Base-by-base conservation (phyloP, 139 green algal genomes). In the Picochlorum sp. region DNA sequence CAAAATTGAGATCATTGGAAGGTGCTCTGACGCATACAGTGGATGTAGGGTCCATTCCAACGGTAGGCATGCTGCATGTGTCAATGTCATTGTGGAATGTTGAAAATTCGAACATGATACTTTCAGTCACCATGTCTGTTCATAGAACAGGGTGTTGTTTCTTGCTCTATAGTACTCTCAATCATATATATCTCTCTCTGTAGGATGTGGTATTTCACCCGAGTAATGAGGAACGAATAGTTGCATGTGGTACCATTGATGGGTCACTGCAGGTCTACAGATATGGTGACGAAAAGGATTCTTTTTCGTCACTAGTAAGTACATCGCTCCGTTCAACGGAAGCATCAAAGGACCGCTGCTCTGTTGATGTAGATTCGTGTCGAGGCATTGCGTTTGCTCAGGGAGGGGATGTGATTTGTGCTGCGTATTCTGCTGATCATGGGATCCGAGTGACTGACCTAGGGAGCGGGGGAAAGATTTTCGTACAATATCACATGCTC, bases 181-280 rank as follows among this genome's bases (percentile, higher is more conserved):
- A 26, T 54, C 2, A 41, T 41, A 1, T 21, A 4, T 54, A 0
- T 9, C 0, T 54, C 10, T 9, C 11, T n/a, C n/a, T n/a, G 65
- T 63, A 83, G 77, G 77, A 83, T 56, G 69, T 61, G 14, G 67
- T 61, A 37, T 70, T 86, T 38, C 71, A 83, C 63, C 69, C 66
- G 47, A 67, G 41, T 11, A 21, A 26, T 54, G 47, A 54, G n/a
- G 67, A 73, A 44, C 50, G 54, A 9, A 23, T 89, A 7, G 49
- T 88, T 3, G 80, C 75, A 11, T 65, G 67, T 2, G 80, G 74
- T 13, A 61, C 86, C 7, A 79, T 90, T 30, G 77, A 63, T 41
- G 84, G 84, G 4, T 49, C 71, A 9, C 23, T 83, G 2, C 23
- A 76, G 13, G 4, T 87, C 15, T 69, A 82, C 51, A 57, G 38